Base-by-base conservation (phyloP, 1,139 yeast genomes). In the Debaryomyces udenii region DNA sequence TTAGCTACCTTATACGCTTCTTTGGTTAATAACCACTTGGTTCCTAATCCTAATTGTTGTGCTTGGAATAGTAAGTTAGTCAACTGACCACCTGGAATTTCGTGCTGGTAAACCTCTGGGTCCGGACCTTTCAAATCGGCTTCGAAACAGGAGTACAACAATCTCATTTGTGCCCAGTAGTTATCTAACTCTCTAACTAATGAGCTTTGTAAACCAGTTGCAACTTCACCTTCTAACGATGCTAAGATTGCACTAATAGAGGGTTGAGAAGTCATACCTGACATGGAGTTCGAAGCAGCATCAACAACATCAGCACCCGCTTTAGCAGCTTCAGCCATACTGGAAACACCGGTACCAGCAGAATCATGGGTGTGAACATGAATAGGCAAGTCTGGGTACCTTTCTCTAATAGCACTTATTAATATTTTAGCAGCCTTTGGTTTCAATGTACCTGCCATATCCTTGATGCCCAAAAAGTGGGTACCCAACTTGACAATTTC, bases 291-390 rank as follows among this genome's bases (percentile, higher is more conserved):
- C 47, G 96, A 81, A 13, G 98, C 98, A 54, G 94, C 96, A 66
- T 93, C 99, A 53, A 93, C 97, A 46, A 86, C 95, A 71, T 94
- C 99, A 31, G 98, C 99, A 59, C 99, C 99, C 23, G 97, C 96
- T 53, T 76, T 66, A 26, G 98, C 98, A 65, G 91, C 84, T 5
- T 94, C 96, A 50, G 86, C 84, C 96, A 93, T 91, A 30, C 96
- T 86, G 24, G 98, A 90, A 50, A 93, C 97, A 69, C 96, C 99
- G 40, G 99, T 94, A 74, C 99, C 99, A 33, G 99, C 99, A 51
- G 98, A 90, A 70, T 93, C 99, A 69, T 93, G 99, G 29, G 99
- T 91, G 70, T 93, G 99, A 37, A 93, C 98, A 64, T 93, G 99
- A 59, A 93, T 91, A 52, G 98, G 97, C 61, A 94, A 77, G 59